A percentile compares a stretch with the other conserved stretches of the same genome.
Evolutionary conservation across 768 basidiomycete species (phyloP).

Genomic region (Boletus patriciae): DNA sequence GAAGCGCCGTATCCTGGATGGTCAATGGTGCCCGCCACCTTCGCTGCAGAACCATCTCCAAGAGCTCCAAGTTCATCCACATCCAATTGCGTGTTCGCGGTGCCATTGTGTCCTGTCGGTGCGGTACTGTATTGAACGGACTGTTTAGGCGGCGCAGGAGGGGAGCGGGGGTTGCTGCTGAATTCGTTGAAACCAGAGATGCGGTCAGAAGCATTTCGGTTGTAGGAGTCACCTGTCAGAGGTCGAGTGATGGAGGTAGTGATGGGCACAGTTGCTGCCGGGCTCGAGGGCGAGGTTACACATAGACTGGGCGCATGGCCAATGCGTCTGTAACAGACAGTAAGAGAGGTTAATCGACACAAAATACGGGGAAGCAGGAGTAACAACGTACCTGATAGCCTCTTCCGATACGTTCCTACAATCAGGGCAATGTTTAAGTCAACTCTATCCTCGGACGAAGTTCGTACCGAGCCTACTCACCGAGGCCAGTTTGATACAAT

Average conservation of each 20-base stretch:
- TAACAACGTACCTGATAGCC: constrained; percentile 50
- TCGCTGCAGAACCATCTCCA: constrained; percentile 7
- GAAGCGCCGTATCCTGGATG: constrained; percentile 29
- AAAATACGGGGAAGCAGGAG: neutral
- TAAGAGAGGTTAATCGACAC: neutral
- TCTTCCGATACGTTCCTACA: constrained; percentile 69
- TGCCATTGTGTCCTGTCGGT: constrained; percentile 24
- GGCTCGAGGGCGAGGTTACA: constrained; percentile 27
- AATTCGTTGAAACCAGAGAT: constrained; percentile 13
- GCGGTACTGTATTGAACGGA: constrained; percentile 32
- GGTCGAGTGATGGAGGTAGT: constrained; percentile 25
- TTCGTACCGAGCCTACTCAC: constrained; percentile 39
- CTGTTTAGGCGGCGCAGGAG: constrained; percentile 15
- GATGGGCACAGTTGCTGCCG: constrained; percentile 32
- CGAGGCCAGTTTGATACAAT: constrained; percentile 86
- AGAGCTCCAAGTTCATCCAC: constrained; percentile 26
- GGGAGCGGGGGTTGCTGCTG: constrained; percentile 1
- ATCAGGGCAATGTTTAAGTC: neutral
- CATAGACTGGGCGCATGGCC: constrained; percentile 46
- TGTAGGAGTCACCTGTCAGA: constrained; percentile 20
- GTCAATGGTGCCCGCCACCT: constrained; percentile 22
- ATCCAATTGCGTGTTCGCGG: constrained; percentile 10
- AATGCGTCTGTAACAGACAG: constrained; percentile 41
- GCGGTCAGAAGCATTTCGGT: constrained; percentile 7
- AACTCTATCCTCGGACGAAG: neutral